A percentile compares a stretch with the other conserved stretches of the same genome.
phyloP scores from a whole-genome alignment of 768 basidiomycete species.

The Hypholoma fasciculare region DNA sequence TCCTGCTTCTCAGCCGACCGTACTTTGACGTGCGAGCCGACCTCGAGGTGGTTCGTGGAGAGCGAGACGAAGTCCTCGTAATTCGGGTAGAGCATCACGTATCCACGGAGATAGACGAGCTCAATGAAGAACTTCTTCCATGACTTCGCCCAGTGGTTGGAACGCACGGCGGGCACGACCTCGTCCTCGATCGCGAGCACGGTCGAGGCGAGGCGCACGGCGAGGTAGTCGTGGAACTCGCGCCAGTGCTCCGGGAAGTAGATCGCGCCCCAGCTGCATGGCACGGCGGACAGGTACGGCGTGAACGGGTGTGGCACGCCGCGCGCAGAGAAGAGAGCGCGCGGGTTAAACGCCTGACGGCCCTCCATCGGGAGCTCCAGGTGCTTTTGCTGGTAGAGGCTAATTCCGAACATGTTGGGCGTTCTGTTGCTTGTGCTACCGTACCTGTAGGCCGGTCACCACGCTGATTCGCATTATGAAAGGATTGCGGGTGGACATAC shows the following conservation, averaged over 20 bases:
- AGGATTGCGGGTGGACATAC: conserved; percentile 28
- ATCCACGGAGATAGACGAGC: conserved; percentile 76
- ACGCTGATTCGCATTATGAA: neutral
- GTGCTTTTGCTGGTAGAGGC: conserved; percentile 85
- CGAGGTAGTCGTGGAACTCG: conserved; percentile 80
- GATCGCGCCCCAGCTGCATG: conserved; percentile 90
- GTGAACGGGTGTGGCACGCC: conserved; percentile 45
- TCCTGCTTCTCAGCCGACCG: conserved; percentile 58
- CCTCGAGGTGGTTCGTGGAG: conserved; percentile 90
- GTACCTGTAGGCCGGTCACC: conserved; percentile 44
- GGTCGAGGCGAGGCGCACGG: conserved; percentile 62
- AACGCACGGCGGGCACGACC: conserved; percentile 75
- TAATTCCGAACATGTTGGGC: conserved; percentile 70
- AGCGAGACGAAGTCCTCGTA: conserved; percentile 68
- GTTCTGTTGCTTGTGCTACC: conserved; percentile 40
- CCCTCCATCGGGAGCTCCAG: conserved; percentile 72
- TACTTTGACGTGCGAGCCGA: conserved; percentile 75
- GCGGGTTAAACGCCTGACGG: conserved; percentile 67
- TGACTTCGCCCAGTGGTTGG: conserved; percentile 77
- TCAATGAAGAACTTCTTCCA: conserved; percentile 95
- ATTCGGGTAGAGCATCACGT: conserved; percentile 90
- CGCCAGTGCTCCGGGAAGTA: conserved; percentile 91
- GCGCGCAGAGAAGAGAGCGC: conserved; percentile 47
- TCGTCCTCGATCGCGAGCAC: conserved; percentile 36
- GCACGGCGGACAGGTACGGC: conserved; percentile 84